A percentile compares a stretch with the other conserved stretches of the same genome.
These are phyloP conservation scores for Phialophora chinensis DNA, from an alignment of 2,329 filamentous ascomycete species.

Conservation along the genomic window DNA sequence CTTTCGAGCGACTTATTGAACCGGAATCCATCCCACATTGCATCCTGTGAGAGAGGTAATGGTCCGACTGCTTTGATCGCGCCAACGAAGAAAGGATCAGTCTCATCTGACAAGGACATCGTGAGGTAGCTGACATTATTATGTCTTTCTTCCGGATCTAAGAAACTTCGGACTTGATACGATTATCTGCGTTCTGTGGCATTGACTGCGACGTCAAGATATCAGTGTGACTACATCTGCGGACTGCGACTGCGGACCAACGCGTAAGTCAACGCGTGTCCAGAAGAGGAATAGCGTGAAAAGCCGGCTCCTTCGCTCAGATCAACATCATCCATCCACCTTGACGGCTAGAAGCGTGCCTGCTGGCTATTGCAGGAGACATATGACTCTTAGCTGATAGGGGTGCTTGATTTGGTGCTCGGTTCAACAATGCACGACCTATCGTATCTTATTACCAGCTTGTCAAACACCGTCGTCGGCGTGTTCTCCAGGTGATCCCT, in stretches of 20 bases:
- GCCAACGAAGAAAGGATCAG: conserved; percentile 24
- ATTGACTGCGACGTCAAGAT: not conserved
- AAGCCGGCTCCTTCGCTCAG: not conserved
- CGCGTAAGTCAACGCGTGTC: conserved; percentile 1
- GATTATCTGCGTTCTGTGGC: not conserved
- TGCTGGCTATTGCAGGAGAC: too few species aligned
- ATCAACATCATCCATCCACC: too few species aligned
- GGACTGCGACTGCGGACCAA: not conserved
- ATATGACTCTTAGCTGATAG: too few species aligned
- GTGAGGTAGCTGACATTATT: conserved; percentile 11
- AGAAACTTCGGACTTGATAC: too few species aligned
- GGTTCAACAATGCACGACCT: too few species aligned
- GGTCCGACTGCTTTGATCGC: conserved; percentile 13
- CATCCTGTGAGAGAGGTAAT: not conserved
- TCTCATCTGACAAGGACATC: conserved; percentile 21
- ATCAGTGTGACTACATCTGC: not conserved
- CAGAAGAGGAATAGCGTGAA: not conserved
- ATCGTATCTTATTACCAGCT: too few species aligned
- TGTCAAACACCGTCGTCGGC: too few species aligned
- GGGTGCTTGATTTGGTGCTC: too few species aligned
- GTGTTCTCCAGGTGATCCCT: too few species aligned
- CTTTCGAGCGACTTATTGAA: conserved; percentile 34
- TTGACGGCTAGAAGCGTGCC: too few species aligned
- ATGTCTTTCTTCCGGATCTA: not conserved
- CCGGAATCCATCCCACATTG: conserved; percentile 36